A percentile compares a stretch with the other conserved stretches of the same genome.
Evolutionary conservation across 495 filamentous ascomycete species (phyloP).

Genomic region (Collariella sp.): DNA sequence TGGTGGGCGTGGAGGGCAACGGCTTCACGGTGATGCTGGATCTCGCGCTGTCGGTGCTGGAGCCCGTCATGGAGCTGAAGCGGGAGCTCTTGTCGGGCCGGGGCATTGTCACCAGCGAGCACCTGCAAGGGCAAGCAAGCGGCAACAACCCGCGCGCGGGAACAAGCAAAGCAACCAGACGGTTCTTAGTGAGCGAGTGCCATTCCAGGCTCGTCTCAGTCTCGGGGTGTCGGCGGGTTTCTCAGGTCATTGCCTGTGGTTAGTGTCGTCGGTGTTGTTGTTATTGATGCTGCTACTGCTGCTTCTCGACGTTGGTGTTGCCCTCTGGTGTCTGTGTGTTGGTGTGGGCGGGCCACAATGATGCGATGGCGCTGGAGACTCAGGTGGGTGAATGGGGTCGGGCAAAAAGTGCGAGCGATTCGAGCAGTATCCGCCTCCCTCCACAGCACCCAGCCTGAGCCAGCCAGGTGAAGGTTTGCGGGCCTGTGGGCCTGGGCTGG

Average conservation of each 20-base stretch:
- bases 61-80: slow-evolving; percentile 56
- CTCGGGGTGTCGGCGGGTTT: not conserved
- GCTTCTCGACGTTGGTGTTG: not conserved
- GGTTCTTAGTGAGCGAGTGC: slow-evolving; percentile 15
- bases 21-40: slow-evolving; percentile 52
- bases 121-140: not conserved
- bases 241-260: slow-evolving; percentile 23
- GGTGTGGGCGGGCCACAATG: slow-evolving; percentile 2
- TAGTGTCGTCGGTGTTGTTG: not conserved
- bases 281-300: not conserved
- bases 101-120: slow-evolving; percentile 45
- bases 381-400: not conserved
- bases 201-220: slow-evolving; percentile 18
- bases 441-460: not conserved
- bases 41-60: slow-evolving; percentile 50
- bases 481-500: slow-evolving; percentile 2
- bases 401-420: slow-evolving; percentile 11
- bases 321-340: not conserved
- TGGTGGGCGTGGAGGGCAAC: slow-evolving; percentile 38
- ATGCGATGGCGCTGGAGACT: slow-evolving; percentile 9
- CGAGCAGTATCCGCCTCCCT: not conserved
- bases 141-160: slow-evolving; percentile 15
- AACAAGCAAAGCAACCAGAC: slow-evolving; percentile 23
- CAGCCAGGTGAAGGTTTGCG: not conserved
- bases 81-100: slow-evolving; percentile 47